Conservation (phyloP, 225 moss, liverwort and hornwort genomes). For the Climacium dendroides region DNA sequence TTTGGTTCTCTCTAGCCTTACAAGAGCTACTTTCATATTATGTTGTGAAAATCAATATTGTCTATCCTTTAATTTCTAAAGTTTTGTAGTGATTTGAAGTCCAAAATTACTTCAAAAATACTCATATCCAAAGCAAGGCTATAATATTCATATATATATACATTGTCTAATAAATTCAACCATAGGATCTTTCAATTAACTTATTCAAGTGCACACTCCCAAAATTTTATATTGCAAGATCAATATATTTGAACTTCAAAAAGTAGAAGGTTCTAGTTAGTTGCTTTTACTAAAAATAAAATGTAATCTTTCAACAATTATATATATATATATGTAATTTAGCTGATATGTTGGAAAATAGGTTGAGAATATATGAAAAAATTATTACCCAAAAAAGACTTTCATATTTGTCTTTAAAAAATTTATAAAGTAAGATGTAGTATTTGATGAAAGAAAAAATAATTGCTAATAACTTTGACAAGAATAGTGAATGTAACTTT, state of each 20-base stretch:
- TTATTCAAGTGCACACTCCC: accelerated
- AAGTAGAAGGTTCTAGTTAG: too few relatives aligned
- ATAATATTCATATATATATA: not conserved
- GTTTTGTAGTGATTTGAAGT: too few relatives aligned
- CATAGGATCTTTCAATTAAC: not conserved
- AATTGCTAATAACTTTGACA: not conserved
- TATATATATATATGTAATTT: not conserved
- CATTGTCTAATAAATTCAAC: not conserved
- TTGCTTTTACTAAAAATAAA: too few relatives aligned
- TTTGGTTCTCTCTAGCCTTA: too few relatives aligned
- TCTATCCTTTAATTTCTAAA: too few relatives aligned
- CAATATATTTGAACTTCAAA: not conserved
- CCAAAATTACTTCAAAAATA: not conserved
- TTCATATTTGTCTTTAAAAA: not conserved
- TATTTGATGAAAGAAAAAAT: not conserved
- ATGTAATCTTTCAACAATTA: too few relatives aligned
- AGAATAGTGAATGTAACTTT: not conserved
- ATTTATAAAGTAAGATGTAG: too few relatives aligned
- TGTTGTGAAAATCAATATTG: too few relatives aligned
- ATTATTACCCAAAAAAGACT: not conserved
- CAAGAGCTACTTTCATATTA: too few relatives aligned
- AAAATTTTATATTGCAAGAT: not conserved
- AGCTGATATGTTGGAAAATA: too few relatives aligned
- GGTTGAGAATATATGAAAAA: too few relatives aligned
- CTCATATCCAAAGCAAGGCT: not conserved